Base-by-base conservation (phyloP, 306 rosid genomes). In the Sophora flavescens region DNA sequence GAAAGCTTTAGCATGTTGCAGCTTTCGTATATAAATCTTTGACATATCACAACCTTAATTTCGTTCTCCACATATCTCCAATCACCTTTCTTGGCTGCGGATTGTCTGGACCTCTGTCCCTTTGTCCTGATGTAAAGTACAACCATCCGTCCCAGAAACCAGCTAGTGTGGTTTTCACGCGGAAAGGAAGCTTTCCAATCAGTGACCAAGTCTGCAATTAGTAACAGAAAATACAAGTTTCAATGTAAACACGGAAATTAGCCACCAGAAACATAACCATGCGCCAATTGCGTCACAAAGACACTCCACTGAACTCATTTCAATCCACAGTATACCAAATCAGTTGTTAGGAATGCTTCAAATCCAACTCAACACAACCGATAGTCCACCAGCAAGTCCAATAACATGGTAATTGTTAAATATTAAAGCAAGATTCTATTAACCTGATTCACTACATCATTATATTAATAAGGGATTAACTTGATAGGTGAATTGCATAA, bases 181-280 rank as follows among this genome's bases (percentile, higher is more conserved):
- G 88, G 68, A 82, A 94, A 16, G 97, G 98, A 85, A 94, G 97
- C 87, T 78, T 94, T 76, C 98, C 97, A n/a, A 94, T 87, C 88
- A 94, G 95, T 30, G 97, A 84, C 98, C 97, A 94, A 13, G 75
- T 86, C 97, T 94, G 86, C 78, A 78, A 63, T 22, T 17, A 39
- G 32, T 9, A 62, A 18, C 0, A 6, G 50, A 6, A 45, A 6
- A 45, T 11, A 33, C 4, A 63, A 30, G 17, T 8, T 61, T 41
- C 32, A 10, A 81, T 65, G 30, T 15, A 32, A 22, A 12, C 2
- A 22, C 13, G 63, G 44, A 74, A 6, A 58, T 17, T 10, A 41
- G 17, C 62, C 78, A 62, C 11, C 17, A 69, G 2, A 70, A 59
- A 50, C 17, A 33, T 0, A 22, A 22, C 22, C 22, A 22, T 22